These are phyloP conservation scores for Eleusine coracana DNA, from an alignment of 176 grass and related monocot genomes.

Conservation along the genomic window DNA sequence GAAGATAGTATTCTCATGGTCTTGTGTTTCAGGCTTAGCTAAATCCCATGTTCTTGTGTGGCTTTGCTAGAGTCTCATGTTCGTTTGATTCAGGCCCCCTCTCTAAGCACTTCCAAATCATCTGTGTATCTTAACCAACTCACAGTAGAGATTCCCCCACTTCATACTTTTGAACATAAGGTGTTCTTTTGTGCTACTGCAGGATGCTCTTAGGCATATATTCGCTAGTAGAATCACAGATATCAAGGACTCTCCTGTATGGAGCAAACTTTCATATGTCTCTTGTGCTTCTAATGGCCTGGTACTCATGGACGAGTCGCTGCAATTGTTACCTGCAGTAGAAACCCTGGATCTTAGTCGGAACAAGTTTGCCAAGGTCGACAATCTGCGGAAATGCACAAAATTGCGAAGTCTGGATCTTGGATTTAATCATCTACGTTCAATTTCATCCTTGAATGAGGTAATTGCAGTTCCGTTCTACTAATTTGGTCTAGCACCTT, in stretches of 20 bases:
- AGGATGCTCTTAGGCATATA: constrained; percentile 98
- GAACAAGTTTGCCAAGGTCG: constrained; percentile 89
- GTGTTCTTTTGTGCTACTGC: constrained; percentile 30
- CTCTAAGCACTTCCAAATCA: background rate
- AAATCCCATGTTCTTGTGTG: background rate
- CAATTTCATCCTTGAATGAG: constrained; percentile 72
- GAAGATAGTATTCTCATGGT: background rate
- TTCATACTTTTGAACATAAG: background rate
- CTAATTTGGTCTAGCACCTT: constrained; percentile 28
- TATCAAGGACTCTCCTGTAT: constrained; percentile 83
- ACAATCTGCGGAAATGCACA: constrained; percentile 77
- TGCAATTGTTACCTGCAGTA: constrained; percentile 79
- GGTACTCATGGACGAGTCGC: constrained; percentile 92
- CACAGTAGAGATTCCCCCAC: constrained; percentile 3
- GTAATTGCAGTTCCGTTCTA: constrained; percentile 44
- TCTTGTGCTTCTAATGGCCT: constrained; percentile 89
- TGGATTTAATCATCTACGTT: constrained; percentile 86
- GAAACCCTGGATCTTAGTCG: constrained; percentile 91
- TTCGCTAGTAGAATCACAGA: constrained; percentile 90
- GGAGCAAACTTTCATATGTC: constrained; percentile 77
- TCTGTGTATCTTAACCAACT: constrained; percentile 15
- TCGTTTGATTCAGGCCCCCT: constrained; percentile 11
- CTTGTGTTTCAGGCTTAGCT: constrained; percentile 11
- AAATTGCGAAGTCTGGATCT: constrained; percentile 85
- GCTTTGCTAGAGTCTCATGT: background rate